Base-by-base conservation (phyloP, 495 filamentous ascomycete genomes). In the Neurospora sp. region DNA sequence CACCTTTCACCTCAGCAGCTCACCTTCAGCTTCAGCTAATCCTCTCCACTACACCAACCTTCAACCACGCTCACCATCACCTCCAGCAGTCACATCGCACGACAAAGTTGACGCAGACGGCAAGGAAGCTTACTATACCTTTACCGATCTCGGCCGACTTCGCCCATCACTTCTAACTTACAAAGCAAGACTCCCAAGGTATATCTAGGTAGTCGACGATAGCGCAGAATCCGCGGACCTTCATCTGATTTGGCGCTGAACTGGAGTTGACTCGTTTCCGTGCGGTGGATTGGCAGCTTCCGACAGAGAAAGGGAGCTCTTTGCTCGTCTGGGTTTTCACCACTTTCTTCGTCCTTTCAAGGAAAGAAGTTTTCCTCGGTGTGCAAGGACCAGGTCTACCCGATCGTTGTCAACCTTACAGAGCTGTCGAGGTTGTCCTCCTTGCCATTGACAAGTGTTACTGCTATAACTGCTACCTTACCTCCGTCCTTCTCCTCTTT, bases 361-460 rank as follows among this genome's bases (percentile, higher is more conserved):
- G 44, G 76, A 71, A 70, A 77, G 75, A 74, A 70, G 70, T 72
- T 71, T 72, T 42, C 72, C 37, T 12, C 39, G 7, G 70, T 23
- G 39, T 69, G 42, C 72, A 77, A 74, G 74, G 73, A 18, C 49
- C 27, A 12, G 27, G 49, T 70, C 54, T 35, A 66, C 27, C 23
- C 31, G 14, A 35, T 66, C 27, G 14, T 66, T 37, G 27, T 18
- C 54, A 66, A 66, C 54, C 54, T 35, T 66, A 66, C 54, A 66
- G 54, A 66, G 54, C 54, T 66, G 54, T 71, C 23, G 54, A 27
- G 46, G 74, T 69, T 74, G 77, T 79, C 75, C 72, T 75, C 72
- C 69, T 39, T 69, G 20, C 38, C 60, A 23, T 39, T 77, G 79
- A 80, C 79, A 80, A 80, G 79, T 80, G 79, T 80, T 80, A 44